Conservation (phyloP, 2,329 filamentous ascomycete species). For the Fusarium sp. region DNA sequence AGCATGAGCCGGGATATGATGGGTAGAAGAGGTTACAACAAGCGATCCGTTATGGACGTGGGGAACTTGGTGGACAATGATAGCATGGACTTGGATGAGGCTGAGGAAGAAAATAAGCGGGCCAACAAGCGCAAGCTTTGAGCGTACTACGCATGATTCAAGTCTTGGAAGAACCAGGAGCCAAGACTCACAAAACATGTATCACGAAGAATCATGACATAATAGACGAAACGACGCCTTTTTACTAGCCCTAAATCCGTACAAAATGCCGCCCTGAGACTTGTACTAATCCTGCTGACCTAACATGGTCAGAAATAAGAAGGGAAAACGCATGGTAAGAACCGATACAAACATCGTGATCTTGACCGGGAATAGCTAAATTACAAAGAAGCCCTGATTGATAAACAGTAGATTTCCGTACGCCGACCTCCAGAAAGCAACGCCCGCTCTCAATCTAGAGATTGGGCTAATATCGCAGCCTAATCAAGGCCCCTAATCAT, state of each 20-base stretch:
- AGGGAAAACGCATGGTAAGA: conserved; percentile 28
- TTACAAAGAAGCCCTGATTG: conserved; percentile 42
- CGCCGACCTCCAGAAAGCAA: conserved; percentile 39
- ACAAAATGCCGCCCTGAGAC: conserved; percentile 28
- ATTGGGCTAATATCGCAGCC: conserved; percentile 30
- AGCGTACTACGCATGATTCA: not conserved
- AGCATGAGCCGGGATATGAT: conserved; percentile 41
- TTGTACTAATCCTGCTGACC: conserved; percentile 11
- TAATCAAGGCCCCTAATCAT: conserved; percentile 43
- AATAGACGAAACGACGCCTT: conserved; percentile 43
- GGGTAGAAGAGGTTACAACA: conserved; percentile 44
- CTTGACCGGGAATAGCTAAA: conserved; percentile 34
- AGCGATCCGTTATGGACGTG: conserved; percentile 56
- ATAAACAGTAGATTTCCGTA: conserved; percentile 41
- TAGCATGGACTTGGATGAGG: conserved; percentile 68
- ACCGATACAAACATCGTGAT: conserved; percentile 28
- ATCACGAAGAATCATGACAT: conserved; percentile 46
- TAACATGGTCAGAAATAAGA: conserved; percentile 24
- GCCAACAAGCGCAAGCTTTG: conserved; percentile 66
- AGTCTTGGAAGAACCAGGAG: not conserved
- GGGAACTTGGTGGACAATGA: conserved; percentile 58
- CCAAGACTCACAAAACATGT: conserved; percentile 26
- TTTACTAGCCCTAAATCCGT: conserved; percentile 36
- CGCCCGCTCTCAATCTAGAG: conserved; percentile 22
- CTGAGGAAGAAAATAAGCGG: conserved; percentile 62